phyloP scores from a whole-genome alignment of 768 basidiomycete genomes.

The Boletus rubescentipes region DNA sequence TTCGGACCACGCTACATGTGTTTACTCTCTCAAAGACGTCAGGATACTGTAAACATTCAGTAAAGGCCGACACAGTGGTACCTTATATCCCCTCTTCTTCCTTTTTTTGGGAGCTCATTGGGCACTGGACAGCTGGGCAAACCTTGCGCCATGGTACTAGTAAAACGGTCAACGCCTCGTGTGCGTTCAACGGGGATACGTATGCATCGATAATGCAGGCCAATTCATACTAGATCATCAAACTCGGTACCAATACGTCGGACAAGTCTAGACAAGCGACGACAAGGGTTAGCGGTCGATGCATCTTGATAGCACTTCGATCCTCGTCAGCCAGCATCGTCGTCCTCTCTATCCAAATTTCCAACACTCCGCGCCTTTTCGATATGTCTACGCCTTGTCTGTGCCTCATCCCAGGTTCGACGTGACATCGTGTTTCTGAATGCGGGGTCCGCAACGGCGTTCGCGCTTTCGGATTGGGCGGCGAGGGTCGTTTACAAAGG shows the following conservation, averaged over 20 bases:
- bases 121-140: background rate
- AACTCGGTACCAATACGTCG: background rate
- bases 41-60: background rate
- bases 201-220: conserved; percentile 3
- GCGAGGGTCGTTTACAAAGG: too few relatives aligned
- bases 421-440: too few relatives aligned
- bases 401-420: too few relatives aligned
- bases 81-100: background rate
- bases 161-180: background rate
- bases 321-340: background rate
- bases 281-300: background rate
- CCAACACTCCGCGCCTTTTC: too few relatives aligned
- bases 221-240: background rate
- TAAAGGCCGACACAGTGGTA: background rate
- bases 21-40: background rate
- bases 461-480: too few relatives aligned
- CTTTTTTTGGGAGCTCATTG: background rate
- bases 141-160: background rate
- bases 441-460: too few relatives aligned
- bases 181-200: background rate
- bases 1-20: background rate
- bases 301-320: background rate
- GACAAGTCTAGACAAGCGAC: background rate
- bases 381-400: too few relatives aligned
- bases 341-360: background rate